Evolutionary conservation across 2,329 filamentous ascomycete genomes (phyloP).

Genomic region (Fusarium albidum): DNA sequence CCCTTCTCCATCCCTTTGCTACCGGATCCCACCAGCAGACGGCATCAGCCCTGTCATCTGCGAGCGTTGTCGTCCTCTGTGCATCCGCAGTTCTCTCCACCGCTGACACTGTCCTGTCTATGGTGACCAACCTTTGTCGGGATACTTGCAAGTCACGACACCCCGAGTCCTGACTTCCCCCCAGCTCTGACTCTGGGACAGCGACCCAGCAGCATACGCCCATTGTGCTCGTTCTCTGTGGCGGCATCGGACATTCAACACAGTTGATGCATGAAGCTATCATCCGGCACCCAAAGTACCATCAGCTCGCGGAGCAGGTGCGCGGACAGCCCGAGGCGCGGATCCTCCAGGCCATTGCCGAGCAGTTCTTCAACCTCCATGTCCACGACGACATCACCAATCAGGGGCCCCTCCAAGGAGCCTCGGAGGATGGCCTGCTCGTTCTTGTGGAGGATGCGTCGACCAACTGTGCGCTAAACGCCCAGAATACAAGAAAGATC

Average conservation of each 20-base stretch:
- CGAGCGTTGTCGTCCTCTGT: slow-evolving; percentile 26
- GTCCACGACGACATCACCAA: background rate
- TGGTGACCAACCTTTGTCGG: background rate
- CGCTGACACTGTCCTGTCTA: slow-evolving; percentile 25
- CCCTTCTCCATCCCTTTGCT: background rate
- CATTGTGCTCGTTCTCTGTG: slow-evolving; percentile 26
- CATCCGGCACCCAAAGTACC: slow-evolving; percentile 23
- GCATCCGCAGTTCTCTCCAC: slow-evolving; percentile 29
- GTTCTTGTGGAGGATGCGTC: slow-evolving; percentile 32
- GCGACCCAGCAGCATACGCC: background rate
- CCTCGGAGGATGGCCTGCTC: background rate
- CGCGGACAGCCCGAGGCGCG: slow-evolving; percentile 23
- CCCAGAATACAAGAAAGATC: slow-evolving; percentile 24
- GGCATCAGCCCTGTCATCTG: background rate
- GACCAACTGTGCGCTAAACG: slow-evolving; percentile 35
- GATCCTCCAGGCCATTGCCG: slow-evolving; percentile 24
- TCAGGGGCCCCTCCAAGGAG: too few species aligned
- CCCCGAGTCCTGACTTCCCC: too few species aligned
- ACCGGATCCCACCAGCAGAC: background rate
- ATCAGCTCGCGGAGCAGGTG: slow-evolving; percentile 8
- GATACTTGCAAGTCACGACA: too few species aligned
- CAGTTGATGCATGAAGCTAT: slow-evolving; percentile 30
- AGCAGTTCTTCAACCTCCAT: slow-evolving; percentile 22
- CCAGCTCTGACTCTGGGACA: background rate
- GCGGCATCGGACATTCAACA: slow-evolving; percentile 36